Evolutionary conservation across 257 asterid species (phyloP).

Genomic region (Primulina eburnea): DNA sequence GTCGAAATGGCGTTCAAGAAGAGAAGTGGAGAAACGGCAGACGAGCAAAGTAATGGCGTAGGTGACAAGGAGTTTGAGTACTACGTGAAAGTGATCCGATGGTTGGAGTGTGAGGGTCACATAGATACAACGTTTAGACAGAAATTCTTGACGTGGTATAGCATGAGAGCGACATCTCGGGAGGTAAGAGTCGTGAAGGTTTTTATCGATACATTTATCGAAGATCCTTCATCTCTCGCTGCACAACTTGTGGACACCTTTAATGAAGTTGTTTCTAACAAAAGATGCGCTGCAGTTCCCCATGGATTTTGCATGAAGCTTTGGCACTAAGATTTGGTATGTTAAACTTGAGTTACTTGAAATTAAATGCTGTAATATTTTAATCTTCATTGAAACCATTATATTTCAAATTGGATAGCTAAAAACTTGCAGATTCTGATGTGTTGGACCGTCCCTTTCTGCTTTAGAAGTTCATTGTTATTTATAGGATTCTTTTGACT

Average conservation of each 20-base stretch:
- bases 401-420: constrained; percentile 16
- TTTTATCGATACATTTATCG: constrained; percentile 62
- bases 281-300: constrained; percentile 48
- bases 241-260: constrained; percentile 77
- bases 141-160: constrained; percentile 93
- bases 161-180: constrained; percentile 72
- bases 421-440: constrained; percentile 10
- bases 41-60: constrained; percentile 43
- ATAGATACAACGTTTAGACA: constrained; percentile 62
- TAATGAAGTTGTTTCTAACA: constrained; percentile 56
- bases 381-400: constrained; percentile 26
- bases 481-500: background rate
- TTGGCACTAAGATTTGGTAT: constrained; percentile 58
- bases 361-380: constrained; percentile 6
- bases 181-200: constrained; percentile 71
- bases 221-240: constrained; percentile 82
- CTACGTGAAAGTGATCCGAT: constrained; percentile 74
- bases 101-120: constrained; percentile 83
- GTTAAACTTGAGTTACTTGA: constrained; percentile 25
- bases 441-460: background rate
- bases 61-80: constrained; percentile 74
- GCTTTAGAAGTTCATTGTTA: constrained; percentile 19
- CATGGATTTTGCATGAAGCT: constrained; percentile 87
- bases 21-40: constrained; percentile 48
- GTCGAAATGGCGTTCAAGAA: constrained; percentile 41